Evolutionary conservation across 23 red algal species (phyloP), one percentile per base, ranked within the genome.

Genomic region (Gracilaria caudata): DNA sequence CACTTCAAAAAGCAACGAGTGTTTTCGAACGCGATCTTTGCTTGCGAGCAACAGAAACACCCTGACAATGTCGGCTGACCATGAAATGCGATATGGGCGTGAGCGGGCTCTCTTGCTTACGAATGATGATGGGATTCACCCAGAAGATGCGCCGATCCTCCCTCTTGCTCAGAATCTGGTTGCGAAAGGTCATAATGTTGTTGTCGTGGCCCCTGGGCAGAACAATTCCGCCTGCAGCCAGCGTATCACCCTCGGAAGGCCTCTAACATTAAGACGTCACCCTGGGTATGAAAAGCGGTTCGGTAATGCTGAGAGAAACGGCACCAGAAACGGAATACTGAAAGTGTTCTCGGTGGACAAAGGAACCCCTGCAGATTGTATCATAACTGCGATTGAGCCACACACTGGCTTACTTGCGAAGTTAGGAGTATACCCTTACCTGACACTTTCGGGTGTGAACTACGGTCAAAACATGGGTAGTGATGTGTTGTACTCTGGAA

Each of bases 221-320:
- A 92, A 99, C 54, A 94, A 99, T 64, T 94, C 91, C 1, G 97
- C 97, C 38, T 99, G 97, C 79, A 90, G 93, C 47, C 93, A 96
- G 64, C 86, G 89, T 13, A 82, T 99, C 32, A 91, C 97, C 20
- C 84, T 99, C 58, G 51, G 63, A 28, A 79, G 51, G 32, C 60
- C 84, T 38, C 39, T 99, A 38, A 72, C 57, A 35, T 64, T 98
- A 3, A 55, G 66, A n/a, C 86, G 83, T 24, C 92, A 89, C 51
- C 80, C 16, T 19, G 73, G 82, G 36, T 65, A 92, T 21, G 83
- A 88, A 28, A 66, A n/a, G 30, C 58, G 30, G 21, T 78, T 65
- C 24, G 54, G 64, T 30, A 73, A 51, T 0, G 73, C 32, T 14
- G 21, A 41, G 13, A n/a, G 1, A 9, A 71, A 60, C 54, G 68